Conservation (phyloP, 305 asterid species). For the Ruellia speciosa region DNA sequence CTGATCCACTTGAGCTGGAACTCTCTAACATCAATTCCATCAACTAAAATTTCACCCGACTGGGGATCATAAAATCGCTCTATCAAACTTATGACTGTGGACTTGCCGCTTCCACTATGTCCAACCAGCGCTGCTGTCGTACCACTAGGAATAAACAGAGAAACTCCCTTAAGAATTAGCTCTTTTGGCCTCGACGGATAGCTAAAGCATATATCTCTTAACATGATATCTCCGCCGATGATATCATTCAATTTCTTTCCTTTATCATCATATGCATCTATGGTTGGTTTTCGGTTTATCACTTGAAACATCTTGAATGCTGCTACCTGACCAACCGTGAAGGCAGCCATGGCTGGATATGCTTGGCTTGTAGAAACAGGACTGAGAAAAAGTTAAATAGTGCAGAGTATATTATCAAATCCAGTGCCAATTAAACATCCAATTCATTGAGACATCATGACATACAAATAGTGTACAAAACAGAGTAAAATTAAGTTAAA, state of each 20-base stretch:
- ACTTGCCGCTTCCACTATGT: conserved; percentile 74
- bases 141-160: conserved; percentile 47
- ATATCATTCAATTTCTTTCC: conserved; percentile 41
- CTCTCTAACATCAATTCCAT: conserved; percentile 49
- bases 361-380: no score
- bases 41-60: conserved; percentile 48
- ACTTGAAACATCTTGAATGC: conserved; percentile 62
- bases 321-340: conserved; percentile 62
- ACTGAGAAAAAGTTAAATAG: no score
- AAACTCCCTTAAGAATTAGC: conserved; percentile 47
- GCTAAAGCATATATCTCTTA: conserved; percentile 44
- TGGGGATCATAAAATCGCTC: conserved; percentile 70
- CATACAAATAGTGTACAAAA: no score
- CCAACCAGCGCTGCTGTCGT: conserved; percentile 59
- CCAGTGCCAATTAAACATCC: no score
- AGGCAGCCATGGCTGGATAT: conserved; percentile 51
- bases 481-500: no score
- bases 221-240: conserved; percentile 50
- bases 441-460: no score
- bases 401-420: no score
- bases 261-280: conserved; percentile 38
- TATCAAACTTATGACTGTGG: conserved; percentile 54
- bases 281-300: conserved; percentile 42
- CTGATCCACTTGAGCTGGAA: conserved; percentile 69
- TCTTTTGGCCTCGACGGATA: conserved; percentile 58